Percentiles rank a stretch among this genome's conserved stretches.
phyloP scores from a whole-genome alignment of 345 rosid species.

The Raphanus sativus region DNA sequence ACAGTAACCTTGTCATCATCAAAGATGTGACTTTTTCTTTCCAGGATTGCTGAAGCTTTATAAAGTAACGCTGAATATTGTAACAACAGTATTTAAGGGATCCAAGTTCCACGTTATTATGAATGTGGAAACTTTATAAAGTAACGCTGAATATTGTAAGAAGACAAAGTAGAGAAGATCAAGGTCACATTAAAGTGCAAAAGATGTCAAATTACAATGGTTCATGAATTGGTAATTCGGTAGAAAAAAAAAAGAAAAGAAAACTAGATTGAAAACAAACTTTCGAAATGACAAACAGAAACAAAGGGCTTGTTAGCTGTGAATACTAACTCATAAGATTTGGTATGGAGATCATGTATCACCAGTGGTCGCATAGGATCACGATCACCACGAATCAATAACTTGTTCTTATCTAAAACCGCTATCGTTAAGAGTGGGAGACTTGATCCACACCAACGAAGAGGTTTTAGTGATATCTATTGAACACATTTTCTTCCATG shows the following conservation, averaged over 20 bases:
- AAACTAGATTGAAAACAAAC: neutral
- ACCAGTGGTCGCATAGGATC: neutral
- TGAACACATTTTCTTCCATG: neutral
- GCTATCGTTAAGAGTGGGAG: neutral
- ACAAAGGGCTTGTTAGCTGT: neutral
- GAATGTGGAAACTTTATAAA: too few relatives aligned
- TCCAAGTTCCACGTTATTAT: too few relatives aligned
- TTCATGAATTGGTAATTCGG: too few relatives aligned
- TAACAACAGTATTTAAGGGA: too few relatives aligned
- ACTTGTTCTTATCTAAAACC: neutral
- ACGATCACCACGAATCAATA: neutral
- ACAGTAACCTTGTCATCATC: slow-evolving; percentile 65
- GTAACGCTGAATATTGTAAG: too few relatives aligned
- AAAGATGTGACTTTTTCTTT: slow-evolving; percentile 90
- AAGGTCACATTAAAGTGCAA: too few relatives aligned
- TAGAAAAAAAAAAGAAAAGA: too few relatives aligned
- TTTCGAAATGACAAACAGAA: neutral
- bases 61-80: slow-evolving; percentile 25
- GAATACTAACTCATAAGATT: slow-evolving; percentile 3
- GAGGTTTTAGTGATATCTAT: neutral
- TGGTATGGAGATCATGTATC: neutral
- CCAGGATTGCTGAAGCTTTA: slow-evolving; percentile 81
- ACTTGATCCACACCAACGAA: neutral
- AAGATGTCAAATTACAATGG: neutral
- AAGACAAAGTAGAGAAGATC: too few relatives aligned